These are phyloP conservation scores for Metschnikowia sp. DNA, from an alignment of 805 yeast genomes.

Conservation along the genomic window DNA sequence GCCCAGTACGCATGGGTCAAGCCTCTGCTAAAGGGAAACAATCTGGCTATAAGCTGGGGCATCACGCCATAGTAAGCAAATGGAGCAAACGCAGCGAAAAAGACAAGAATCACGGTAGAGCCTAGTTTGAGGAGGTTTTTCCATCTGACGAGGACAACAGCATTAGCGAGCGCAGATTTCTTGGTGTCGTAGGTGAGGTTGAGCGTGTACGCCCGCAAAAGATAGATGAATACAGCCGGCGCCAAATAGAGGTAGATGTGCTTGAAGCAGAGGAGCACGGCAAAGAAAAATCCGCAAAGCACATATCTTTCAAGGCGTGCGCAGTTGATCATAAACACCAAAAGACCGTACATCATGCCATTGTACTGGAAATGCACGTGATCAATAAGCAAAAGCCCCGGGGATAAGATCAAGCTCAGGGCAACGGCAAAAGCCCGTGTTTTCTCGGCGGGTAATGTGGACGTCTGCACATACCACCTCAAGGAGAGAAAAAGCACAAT, in stretches of 20 bases:
- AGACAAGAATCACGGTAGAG: constrained; percentile 55
- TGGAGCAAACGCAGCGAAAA: constrained; percentile 73
- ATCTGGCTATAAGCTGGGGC: constrained; percentile 60
- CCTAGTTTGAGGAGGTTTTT: constrained; percentile 59
- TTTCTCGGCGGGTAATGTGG: constrained; percentile 35
- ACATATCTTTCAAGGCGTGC: constrained; percentile 60
- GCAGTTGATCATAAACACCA: constrained; percentile 68
- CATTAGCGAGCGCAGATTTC: constrained; percentile 22
- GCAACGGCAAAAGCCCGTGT: constrained; percentile 70
- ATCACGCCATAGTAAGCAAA: constrained; percentile 60
- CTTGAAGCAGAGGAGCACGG: constrained; percentile 82
- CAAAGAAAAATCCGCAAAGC: constrained; percentile 64
- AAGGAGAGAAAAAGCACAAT: constrained; percentile 63
- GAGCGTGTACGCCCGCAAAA: constrained; percentile 72
- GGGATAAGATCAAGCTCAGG: constrained; percentile 77
- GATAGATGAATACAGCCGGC: constrained; percentile 84
- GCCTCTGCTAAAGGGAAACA: constrained; percentile 94
- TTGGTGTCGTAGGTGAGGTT: constrained; percentile 32
- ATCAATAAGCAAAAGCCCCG: constrained; percentile 87
- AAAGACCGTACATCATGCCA: constrained; percentile 85
- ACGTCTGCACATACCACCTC: constrained; percentile 63
- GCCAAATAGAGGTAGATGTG: constrained; percentile 92
- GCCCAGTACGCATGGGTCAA: constrained; percentile 99
- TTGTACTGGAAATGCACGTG: constrained; percentile 97
- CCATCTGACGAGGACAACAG: constrained; percentile 49